phyloP scores from a whole-genome alignment of 2,329 filamentous ascomycete genomes.

The Aspergillus ochraceus region DNA sequence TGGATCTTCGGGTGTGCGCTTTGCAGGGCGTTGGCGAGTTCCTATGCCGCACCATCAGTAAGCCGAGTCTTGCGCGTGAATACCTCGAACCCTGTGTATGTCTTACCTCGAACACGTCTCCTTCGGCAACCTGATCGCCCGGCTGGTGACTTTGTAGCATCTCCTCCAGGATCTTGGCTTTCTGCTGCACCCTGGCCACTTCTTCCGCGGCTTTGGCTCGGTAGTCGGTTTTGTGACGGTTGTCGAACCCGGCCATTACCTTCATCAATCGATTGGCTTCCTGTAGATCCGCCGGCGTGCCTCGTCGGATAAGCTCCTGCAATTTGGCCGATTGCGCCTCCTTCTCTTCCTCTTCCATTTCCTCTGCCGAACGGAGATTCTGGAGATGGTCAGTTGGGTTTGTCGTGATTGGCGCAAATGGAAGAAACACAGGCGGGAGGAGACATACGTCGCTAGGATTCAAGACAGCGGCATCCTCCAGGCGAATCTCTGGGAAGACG shows the following conservation, averaged over 20 bases:
- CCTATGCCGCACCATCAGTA: slow-evolving; percentile 47
- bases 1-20: slow-evolving; percentile 98
- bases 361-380: slow-evolving; percentile 94
- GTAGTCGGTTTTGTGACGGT: slow-evolving; percentile 93
- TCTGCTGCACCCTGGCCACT: slow-evolving; percentile 91
- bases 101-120: slow-evolving; percentile 65
- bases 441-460: slow-evolving; percentile 89
- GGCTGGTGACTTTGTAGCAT: slow-evolving; percentile 80
- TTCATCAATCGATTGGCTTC: slow-evolving; percentile 99
- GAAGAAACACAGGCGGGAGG: background rate
- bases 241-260: slow-evolving; percentile 97
- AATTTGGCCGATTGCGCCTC: slow-evolving; percentile 97
- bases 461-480: slow-evolving; percentile 92
- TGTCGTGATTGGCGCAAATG: background rate
- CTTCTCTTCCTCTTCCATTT: slow-evolving; percentile 96
- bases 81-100: background rate
- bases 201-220: slow-evolving; percentile 96
- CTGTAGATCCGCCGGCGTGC: slow-evolving; percentile 87
- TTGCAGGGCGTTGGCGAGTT: slow-evolving; percentile 83
- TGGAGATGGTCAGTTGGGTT: slow-evolving; percentile 43
- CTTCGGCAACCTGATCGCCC: slow-evolving; percentile 74
- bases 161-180: slow-evolving; percentile 88
- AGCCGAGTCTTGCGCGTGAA: background rate
- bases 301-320: slow-evolving; percentile 90
- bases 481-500: slow-evolving; percentile 85